Evolutionary conservation across 257 asterid species (phyloP).

Genomic region (Penstemon eatonii): DNA sequence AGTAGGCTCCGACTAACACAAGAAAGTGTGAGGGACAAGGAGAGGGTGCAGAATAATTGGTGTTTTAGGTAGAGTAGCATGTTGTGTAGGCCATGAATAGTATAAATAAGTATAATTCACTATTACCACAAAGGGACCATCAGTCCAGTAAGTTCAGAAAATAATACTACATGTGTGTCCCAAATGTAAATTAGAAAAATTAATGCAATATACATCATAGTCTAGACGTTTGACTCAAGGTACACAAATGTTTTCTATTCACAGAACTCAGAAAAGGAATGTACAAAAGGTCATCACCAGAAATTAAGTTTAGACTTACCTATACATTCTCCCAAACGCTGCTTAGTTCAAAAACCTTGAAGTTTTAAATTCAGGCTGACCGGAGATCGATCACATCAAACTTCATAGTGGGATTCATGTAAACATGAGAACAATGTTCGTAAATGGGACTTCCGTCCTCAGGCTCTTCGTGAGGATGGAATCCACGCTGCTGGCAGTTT

Average conservation of each 20-base stretch:
- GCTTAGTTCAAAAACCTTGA: not conserved
- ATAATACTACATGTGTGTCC: too few species aligned
- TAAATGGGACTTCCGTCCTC: constrained; percentile 90
- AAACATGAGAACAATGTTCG: constrained; percentile 90
- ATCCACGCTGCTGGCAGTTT: constrained; percentile 82
- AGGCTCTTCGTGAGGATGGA: constrained; percentile 94
- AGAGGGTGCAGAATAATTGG: too few species aligned
- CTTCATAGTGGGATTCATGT: constrained; percentile 64
- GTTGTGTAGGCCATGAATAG: too few species aligned
- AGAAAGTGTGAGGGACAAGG: too few species aligned
- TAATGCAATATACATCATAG: too few species aligned
- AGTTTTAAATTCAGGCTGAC: constrained; percentile 29
- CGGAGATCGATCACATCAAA: constrained; percentile 92
- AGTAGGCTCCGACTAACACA: too few species aligned
- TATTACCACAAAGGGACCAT: too few species aligned
- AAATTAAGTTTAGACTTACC: not conserved
- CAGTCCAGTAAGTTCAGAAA: too few species aligned
- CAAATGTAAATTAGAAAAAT: too few species aligned
- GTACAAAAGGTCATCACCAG: constrained; percentile 25
- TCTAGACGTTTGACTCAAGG: too few species aligned
- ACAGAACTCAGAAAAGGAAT: constrained; percentile 29
- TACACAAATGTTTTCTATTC: constrained; percentile 2
- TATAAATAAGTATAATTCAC: too few species aligned
- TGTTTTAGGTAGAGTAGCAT: too few species aligned
- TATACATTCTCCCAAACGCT: constrained; percentile 34